Evolutionary conservation across 2,329 filamentous ascomycete species (phyloP).

Genomic region (Lachnellula willkommii): DNA sequence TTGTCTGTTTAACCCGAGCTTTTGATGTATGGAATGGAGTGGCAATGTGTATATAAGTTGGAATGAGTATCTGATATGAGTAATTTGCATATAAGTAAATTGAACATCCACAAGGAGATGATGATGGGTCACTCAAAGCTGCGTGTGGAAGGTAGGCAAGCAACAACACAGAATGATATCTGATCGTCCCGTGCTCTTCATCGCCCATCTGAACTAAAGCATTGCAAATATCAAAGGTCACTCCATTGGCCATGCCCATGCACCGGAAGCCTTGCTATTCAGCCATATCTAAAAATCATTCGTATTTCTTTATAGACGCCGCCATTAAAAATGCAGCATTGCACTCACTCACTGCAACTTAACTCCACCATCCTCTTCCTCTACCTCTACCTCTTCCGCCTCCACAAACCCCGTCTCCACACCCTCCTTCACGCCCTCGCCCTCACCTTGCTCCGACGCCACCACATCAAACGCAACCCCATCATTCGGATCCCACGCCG

Average conservation of each 20-base stretch:
- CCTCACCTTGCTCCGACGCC: background rate
- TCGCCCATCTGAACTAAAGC: background rate
- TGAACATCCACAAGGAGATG: too few relatives aligned
- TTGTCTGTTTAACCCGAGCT: background rate
- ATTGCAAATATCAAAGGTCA: too few relatives aligned
- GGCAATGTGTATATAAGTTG: too few relatives aligned
- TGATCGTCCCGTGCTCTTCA: background rate
- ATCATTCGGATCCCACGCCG: background rate
- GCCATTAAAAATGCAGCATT: background rate
- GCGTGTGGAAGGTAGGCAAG: background rate
- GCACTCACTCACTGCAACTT: background rate
- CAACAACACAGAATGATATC: background rate
- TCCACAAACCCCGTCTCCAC: background rate
- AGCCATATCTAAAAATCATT: background rate
- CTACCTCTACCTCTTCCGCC: background rate
- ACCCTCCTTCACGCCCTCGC: background rate
- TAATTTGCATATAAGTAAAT: too few relatives aligned
- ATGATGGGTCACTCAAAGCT: background rate
- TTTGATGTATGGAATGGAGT: background rate
- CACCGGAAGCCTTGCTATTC: too few relatives aligned
- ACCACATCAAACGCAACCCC: background rate
- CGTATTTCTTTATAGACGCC: background rate
- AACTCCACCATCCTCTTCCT: background rate
- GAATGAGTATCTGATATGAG: too few relatives aligned
- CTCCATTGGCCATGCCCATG: too few relatives aligned